These are phyloP conservation scores for Blepharisma japonicum DNA, from an alignment of 73 alveolate species.

Conservation along the genomic window DNA sequence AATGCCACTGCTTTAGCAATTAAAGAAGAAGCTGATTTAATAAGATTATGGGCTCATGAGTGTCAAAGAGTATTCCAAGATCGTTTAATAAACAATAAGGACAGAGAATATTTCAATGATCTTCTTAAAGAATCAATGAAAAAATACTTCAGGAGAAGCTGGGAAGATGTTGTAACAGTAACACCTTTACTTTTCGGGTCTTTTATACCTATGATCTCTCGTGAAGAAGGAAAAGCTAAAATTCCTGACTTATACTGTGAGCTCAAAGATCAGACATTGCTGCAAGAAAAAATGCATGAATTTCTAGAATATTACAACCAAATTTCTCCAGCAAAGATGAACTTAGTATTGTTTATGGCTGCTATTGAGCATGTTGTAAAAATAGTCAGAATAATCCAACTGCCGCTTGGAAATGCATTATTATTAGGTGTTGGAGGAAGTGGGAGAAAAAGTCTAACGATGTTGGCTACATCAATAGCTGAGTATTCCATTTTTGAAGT, in stretches of 20 bases:
- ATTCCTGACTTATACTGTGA: slow-evolving; percentile 15
- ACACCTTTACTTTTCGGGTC: slow-evolving; percentile 64
- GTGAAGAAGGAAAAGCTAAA: neutral
- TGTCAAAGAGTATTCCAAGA: slow-evolving; percentile 98
- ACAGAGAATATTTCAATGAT: slow-evolving; percentile 71
- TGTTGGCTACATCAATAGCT: slow-evolving; percentile 96
- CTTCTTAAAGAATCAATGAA: slow-evolving; percentile 60
- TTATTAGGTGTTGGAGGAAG: slow-evolving; percentile 99
- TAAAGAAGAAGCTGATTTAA: slow-evolving; percentile 77
- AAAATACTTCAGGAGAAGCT: slow-evolving; percentile 68
- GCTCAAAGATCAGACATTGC: neutral
- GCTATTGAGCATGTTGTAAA: slow-evolving; percentile 98
- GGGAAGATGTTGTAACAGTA: slow-evolving; percentile 61
- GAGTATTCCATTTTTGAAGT: slow-evolving; percentile 63
- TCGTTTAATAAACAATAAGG: slow-evolving; percentile 95
- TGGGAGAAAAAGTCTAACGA: slow-evolving; percentile 97
- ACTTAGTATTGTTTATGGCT: slow-evolving; percentile 95
- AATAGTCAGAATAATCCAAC: slow-evolving; percentile 94
- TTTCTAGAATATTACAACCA: slow-evolving; percentile 59
- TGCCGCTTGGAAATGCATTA: slow-evolving; percentile 97
- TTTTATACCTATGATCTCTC: slow-evolving; percentile 31
- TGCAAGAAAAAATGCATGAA: slow-evolving; percentile 40
- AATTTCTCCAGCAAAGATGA: slow-evolving; percentile 80
- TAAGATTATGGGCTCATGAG: slow-evolving; percentile 99
- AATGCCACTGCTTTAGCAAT: slow-evolving; percentile 74